Evolutionary conservation across 306 rosid genomes (phyloP), one percentile per base, ranked within the genome.

Genomic region (Begonia loranthoides): DNA sequence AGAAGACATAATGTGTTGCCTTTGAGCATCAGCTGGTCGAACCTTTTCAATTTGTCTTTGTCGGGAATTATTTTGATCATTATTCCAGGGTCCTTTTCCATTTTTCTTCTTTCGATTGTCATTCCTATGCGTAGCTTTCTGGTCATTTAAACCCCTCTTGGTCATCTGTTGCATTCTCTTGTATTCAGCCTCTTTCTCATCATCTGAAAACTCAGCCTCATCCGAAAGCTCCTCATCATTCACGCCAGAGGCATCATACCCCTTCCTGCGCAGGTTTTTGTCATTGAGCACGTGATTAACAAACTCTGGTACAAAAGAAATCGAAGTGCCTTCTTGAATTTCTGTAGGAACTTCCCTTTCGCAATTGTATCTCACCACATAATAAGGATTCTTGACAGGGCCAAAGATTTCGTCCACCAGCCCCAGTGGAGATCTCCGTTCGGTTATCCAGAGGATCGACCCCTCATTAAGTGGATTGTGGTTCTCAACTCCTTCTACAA

Each of bases 401-500:
- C 99, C 99, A 62, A 90, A 90, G 49, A 90, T 83, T 58, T 90
- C 99, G 71, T 90, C 95, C 45, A 90, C 58, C 51, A 86, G 61
- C 49, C 99, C 95, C 49, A 90, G 56, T 1, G 94, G 92, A 14
- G 77, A 68, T 66, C 70, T 64, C 58, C 70, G 61, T 67, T 80
- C 82, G 11, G 95, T 82, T 56, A 86, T 64, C 99, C 95, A 90
- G 53, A 90, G 76, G 70, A 86, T 71, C 41, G 99, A 86, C 39
- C 94, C 99, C 55, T 86, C 99, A 12, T 61, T 74, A 28, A 90
- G 87, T 58, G 95, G 95, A 16, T 50, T 73, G 64, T 90, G 99
- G 74, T 80, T 86, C 76, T 86, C 84, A 34, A 65, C 60, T 47
- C 92, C 95, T 71, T 90, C 95, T 17, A 90, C 93, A 50, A 90